Evolutionary conservation across 805 yeast species (phyloP), one percentile per base, ranked within the genome.

Genomic region (Myxozyma monticola): DNA sequence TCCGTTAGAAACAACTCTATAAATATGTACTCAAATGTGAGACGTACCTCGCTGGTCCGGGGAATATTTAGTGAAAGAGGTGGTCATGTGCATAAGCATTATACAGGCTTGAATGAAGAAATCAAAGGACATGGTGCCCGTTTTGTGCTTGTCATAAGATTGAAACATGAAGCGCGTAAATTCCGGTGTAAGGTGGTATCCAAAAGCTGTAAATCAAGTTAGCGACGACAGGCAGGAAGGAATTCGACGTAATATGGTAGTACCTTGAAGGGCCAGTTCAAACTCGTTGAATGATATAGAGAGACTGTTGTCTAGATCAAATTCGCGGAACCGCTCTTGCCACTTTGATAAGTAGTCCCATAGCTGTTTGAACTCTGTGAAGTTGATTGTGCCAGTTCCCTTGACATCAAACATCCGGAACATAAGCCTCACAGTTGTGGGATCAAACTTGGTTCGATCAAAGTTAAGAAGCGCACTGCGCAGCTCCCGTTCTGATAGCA

Each of bases 51-150:
- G 8, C 4, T 84, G 77, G 56, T 85, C 88, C 10, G 75, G 70
- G 65, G 88, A 96, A 65, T 77, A 85, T 63, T 81, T 82, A 62
- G 85, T 84, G 72, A 88, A 88, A 12, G 83, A 74, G 62, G 85
- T 89, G 0, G 95, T 86, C 56, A 85, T 76, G 56, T 87, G 78
- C 63, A 87, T 76, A 58, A 88, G 72, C 76, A 87, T 84, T 15
- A 87, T 85, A 58, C 88, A 74, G 46, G 86, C 76, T 64, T 88
- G 95, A 22, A 88, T 88, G 68, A 88, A 88, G 65, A 80, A 76
- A 65, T 88, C 96, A 66, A 88, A 88, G 51, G 85, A 81, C 67
- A 88, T 70, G 36, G 63, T 65, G 50, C 18, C 68, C 56, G 53
- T 62, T 61, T 28, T 59, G 9, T 42, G 41, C 20, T 40, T 43